A percentile compares a stretch with the other conserved stretches of the same genome.
Evolutionary conservation across 2,329 filamentous ascomycete species (phyloP).

Genomic region (Colletotrichum sp.): DNA sequence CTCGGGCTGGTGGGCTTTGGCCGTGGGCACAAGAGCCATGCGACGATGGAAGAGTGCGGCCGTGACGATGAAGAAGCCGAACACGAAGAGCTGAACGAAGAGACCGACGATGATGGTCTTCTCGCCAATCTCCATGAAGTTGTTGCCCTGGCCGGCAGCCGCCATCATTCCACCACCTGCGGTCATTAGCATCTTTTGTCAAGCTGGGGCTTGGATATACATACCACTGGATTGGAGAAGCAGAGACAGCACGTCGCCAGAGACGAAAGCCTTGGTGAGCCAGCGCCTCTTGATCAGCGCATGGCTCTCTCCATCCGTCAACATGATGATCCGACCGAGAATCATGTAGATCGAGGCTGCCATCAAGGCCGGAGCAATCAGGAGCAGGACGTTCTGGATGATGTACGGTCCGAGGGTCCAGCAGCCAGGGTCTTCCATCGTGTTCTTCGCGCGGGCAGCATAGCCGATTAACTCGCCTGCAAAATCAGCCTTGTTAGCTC

Average conservation of each 20-base stretch:
- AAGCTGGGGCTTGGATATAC: not conserved
- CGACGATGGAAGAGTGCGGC: conserved; percentile 48
- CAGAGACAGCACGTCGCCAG: conserved; percentile 55
- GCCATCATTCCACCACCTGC: conserved; percentile 20
- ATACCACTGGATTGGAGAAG: conserved; percentile 32
- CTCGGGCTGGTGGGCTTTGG: conserved; percentile 7
- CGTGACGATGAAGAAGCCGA: conserved; percentile 55
- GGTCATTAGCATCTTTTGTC: not conserved
- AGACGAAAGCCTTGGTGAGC: conserved; percentile 57
- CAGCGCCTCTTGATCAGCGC: conserved; percentile 47
- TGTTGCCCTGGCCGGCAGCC: not conserved
- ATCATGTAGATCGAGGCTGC: conserved; percentile 55
- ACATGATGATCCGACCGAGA: conserved; percentile 43
- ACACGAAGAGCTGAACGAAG: conserved; percentile 58
- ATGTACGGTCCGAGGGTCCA: conserved; percentile 48
- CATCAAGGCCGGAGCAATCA: conserved; percentile 45
- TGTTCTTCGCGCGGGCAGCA: not conserved
- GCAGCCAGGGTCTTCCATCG: conserved; percentile 25
- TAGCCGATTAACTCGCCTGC: conserved; percentile 19
- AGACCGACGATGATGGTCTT: conserved; percentile 57
- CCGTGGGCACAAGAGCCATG: conserved; percentile 22
- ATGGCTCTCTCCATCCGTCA: conserved; percentile 41
- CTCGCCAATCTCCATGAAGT: conserved; percentile 36
- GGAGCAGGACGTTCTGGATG: conserved; percentile 41
- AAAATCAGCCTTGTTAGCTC: not conserved